A percentile compares a stretch with the other conserved stretches of the same genome.
Evolutionary conservation across 306 rosid species (phyloP).

Genomic region (Citrullus amarus): DNA sequence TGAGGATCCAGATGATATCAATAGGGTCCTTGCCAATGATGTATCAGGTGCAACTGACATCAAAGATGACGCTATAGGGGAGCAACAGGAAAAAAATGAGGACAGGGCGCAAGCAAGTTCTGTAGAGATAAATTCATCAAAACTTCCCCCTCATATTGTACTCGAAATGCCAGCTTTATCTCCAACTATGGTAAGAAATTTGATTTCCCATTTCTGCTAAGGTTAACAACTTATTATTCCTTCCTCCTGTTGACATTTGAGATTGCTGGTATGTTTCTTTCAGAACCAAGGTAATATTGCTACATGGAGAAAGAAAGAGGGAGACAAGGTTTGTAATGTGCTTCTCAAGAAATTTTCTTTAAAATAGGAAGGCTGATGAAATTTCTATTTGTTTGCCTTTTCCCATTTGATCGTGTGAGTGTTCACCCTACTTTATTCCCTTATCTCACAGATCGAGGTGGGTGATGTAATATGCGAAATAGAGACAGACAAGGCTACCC

Average conservation of each 20-base stretch:
- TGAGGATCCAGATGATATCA: constrained; percentile 71
- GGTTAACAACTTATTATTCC: constrained; percentile 7
- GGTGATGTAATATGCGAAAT: constrained; percentile 96
- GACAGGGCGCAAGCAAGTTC: constrained; percentile 46
- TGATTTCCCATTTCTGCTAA: constrained; percentile 5
- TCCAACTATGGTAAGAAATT: constrained; percentile 77
- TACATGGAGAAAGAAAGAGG: constrained; percentile 87
- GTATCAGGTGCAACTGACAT: constrained; percentile 28
- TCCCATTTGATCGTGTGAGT: neutral
- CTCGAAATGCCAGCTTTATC: constrained; percentile 94
- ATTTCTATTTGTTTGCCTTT: neutral
- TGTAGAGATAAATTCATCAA: constrained; percentile 32
- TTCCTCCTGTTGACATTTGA: constrained; percentile 14
- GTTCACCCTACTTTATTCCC: neutral
- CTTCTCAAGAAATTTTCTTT: constrained; percentile 8
- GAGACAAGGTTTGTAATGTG: constrained; percentile 79
- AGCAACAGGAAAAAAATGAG: constrained; percentile 30
- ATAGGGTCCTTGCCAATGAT: constrained; percentile 52
- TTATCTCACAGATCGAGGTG: constrained; percentile 67
- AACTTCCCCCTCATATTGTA: constrained; percentile 74
- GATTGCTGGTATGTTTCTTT: constrained; percentile 11
- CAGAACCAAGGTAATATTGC: constrained; percentile 92
- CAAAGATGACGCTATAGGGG: constrained; percentile 29
- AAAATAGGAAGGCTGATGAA: neutral
- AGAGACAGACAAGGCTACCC: constrained; percentile 98